Percentiles rank a stretch among this genome's conserved stretches.
Evolutionary conservation across 345 rosid species (phyloP).

Genomic region (Hibiscus trionum): DNA sequence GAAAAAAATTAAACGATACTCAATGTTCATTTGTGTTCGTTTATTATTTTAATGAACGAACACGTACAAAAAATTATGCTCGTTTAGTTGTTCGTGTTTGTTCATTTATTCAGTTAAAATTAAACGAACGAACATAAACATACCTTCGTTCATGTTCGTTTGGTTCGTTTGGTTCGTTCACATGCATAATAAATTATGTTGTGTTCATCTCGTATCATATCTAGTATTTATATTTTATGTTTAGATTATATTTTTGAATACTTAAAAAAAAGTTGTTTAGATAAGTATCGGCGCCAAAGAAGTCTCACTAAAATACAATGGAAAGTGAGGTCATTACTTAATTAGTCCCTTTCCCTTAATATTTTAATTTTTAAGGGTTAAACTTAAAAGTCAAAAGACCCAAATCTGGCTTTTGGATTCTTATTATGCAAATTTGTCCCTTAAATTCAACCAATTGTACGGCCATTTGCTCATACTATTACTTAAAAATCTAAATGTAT

Average conservation of each 20-base stretch:
- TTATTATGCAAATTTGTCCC: not conserved
- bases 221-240: no score
- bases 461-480: not conserved
- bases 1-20: no score
- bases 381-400: not conserved
- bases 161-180: no score
- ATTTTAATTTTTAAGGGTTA: conserved; percentile 1
- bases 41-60: no score
- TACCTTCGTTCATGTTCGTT: no score
- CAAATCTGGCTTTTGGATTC: not conserved
- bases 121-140: no score
- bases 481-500: not conserved
- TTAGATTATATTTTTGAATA: not conserved
- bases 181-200: no score
- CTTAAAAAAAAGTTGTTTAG: not conserved
- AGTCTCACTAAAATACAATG: not conserved
- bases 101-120: no score
- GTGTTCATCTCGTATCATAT: no score
- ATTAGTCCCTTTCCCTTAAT: not conserved
- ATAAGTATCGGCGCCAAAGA: not conserved
- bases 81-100: no score
- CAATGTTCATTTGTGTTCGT: no score
- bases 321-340: not conserved
- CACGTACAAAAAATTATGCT: no score
- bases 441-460: not conserved